Base-by-base conservation (phyloP, 192 early-diverging fungal species). In the Hyaloraphidium curvatum region DNA sequence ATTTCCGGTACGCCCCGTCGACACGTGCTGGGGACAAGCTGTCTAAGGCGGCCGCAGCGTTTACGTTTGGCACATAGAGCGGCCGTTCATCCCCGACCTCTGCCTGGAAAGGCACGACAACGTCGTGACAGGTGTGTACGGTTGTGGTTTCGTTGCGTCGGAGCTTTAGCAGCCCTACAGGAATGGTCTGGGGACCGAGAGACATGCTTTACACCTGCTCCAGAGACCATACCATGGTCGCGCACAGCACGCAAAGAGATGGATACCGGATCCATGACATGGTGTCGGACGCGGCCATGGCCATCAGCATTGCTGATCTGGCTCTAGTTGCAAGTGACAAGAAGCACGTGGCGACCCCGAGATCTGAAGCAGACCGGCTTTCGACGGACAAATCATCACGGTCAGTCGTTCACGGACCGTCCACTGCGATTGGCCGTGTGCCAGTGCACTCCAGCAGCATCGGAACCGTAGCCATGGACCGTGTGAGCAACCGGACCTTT, bases 181-280 rank as follows among this genome's bases (percentile, higher is more conserved):
- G 80, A 7, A 69, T 89, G 35, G 60, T 77, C 19, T 89, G 84
- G 83, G 57, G 53, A 5, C 72, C 79, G 50, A 31, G 67, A 14
- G 66, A 76, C 51, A 70, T 66, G 0, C 27, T 89, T 0, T 84
- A 75, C 65, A 72, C 83, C 0, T 75, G 74, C n/a, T 79, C 81
- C 1, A 89, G 87, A 48, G 86, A 89, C 59, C 68, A 76, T n/a
- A 72, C 55, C 16, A 84, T 89, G 59, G 66, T 76, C 2, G 74
- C 74, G 26, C 75, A 77, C 30, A 62, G 75, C 31, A 66, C 82
- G 3, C 35, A n/a, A n/a, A n/a, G 59, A 14, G 64, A 64, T 21
- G 58, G 73, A 2, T 72, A 72, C 54, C 59, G 55, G 4, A 70
- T 72, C 1, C 30, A 67, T 1, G 63, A 68, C 52, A 37, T 76